These are phyloP conservation scores for Wallacemonas sp. DNA, from an alignment of 208 protist species.

Conservation along the genomic window DNA sequence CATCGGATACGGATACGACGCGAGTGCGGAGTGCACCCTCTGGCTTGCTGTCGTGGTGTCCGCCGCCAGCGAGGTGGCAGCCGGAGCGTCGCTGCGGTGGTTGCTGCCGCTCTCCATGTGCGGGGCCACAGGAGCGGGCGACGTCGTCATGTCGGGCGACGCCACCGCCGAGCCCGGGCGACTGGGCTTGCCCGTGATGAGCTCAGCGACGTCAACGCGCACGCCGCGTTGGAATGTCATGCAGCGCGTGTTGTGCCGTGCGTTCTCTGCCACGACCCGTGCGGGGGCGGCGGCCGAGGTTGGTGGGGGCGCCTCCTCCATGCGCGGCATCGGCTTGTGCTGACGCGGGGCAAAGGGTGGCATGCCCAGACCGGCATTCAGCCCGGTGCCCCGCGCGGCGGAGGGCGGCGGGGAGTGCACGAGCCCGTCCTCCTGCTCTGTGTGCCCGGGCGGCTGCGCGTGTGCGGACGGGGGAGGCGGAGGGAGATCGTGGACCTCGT, in stretches of 20 bases:
- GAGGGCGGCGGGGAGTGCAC: conserved; percentile 1
- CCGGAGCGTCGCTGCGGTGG: too few species aligned
- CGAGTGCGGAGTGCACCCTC: neutral
- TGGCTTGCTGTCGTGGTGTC: too few species aligned
- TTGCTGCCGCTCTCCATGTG: too few species aligned
- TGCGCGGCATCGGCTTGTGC: too few species aligned
- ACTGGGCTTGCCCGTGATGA: conserved; percentile 13
- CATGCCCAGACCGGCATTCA: too few species aligned
- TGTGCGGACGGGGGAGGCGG: neutral
- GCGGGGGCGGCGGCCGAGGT: neutral
- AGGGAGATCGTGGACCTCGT: too few species aligned
- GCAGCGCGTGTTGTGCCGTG: neutral
- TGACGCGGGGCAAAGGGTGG: neutral
- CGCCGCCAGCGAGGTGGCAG: too few species aligned
- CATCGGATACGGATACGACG: neutral
- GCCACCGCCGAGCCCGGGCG: conserved; percentile 4
- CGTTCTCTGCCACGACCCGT: neutral
- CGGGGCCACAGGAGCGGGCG: too few species aligned
- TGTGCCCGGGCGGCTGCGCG: neutral
- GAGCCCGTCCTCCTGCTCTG: neutral
- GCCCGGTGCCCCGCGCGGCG: neutral
- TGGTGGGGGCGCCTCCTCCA: neutral
- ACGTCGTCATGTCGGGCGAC: too few species aligned
- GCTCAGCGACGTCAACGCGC: conserved; percentile 8
- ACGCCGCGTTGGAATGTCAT: conserved; percentile 2